Conservation (phyloP, 2,329 filamentous ascomycete species). For the Diaporthe sp. region DNA sequence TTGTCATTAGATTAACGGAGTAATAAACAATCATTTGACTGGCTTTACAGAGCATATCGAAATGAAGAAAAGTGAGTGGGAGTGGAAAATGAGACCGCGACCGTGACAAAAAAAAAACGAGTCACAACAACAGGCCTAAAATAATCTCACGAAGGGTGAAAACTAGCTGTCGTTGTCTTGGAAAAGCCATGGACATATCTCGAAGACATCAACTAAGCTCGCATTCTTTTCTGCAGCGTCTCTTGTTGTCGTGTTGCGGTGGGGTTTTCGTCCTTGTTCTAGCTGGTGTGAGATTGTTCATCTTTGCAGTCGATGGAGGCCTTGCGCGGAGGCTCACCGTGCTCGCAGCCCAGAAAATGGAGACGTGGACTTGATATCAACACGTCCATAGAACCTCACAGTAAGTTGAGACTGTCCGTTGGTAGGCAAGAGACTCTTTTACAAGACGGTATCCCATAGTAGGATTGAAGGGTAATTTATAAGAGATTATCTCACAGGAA, state of each 20-base stretch:
- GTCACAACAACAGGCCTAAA: not conserved
- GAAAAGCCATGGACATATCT: not conserved
- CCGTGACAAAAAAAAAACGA: too few species aligned
- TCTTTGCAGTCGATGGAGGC: not conserved
- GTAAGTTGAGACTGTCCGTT: not conserved
- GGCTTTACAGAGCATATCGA: not conserved
- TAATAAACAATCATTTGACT: constrained; percentile 11
- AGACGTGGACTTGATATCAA: not conserved
- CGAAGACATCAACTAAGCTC: not conserved
- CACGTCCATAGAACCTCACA: not conserved
- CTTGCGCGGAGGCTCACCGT: not conserved
- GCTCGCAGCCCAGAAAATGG: not conserved
- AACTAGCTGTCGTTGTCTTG: not conserved
- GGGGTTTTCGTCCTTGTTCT: not conserved
- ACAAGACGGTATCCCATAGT: not conserved
- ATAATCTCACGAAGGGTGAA: not conserved
- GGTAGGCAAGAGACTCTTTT: not conserved
- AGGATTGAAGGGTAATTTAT: too few species aligned
- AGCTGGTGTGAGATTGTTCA: not conserved
- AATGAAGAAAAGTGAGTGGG: not conserved
- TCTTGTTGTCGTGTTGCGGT: not conserved
- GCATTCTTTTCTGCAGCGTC: not conserved
- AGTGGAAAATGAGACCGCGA: too few species aligned
- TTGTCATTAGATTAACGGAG: constrained; percentile 6
- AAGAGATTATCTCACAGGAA: not conserved